Percentiles rank a stretch among this genome's conserved stretches.
These are phyloP conservation scores for Starmerella apis DNA, from an alignment of 805 yeast species.

Conservation along the genomic window DNA sequence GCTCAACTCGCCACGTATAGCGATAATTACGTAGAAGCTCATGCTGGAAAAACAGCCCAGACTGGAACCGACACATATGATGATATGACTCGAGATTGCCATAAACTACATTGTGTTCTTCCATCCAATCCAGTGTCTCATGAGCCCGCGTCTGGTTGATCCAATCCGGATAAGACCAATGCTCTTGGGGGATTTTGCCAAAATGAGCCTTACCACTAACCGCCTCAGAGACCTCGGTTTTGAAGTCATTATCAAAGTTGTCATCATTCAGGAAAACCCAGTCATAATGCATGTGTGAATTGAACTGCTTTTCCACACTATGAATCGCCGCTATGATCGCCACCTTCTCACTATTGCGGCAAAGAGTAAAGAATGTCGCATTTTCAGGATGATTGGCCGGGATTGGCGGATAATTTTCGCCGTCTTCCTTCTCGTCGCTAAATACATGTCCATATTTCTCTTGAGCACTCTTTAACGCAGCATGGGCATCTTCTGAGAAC, in stretches of 20 bases:
- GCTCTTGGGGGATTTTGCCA: constrained; percentile 50
- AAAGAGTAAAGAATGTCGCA: constrained; percentile 52
- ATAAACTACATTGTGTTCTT: constrained; percentile 40
- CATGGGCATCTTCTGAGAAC: constrained; percentile 11
- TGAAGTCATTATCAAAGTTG: constrained; percentile 50
- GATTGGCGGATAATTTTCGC: not conserved
- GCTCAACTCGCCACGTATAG: constrained; percentile 72
- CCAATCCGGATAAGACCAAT: constrained; percentile 62
- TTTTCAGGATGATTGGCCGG: constrained; percentile 23
- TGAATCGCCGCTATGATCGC: constrained; percentile 49
- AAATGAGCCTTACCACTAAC: constrained; percentile 55
- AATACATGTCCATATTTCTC: not conserved
- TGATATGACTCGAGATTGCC: constrained; percentile 54
- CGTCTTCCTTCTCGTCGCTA: not conserved
- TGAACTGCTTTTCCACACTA: constrained; percentile 57
- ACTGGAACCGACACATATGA: constrained; percentile 73
- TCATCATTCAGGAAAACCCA: constrained; percentile 72
- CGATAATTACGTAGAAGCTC: constrained; percentile 47
- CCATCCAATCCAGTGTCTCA: constrained; percentile 38
- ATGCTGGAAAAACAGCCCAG: constrained; percentile 62
- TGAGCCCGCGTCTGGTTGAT: constrained; percentile 47
- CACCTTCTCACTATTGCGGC: constrained; percentile 56
- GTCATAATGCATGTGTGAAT: constrained; percentile 52
- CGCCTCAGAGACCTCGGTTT: constrained; percentile 37
- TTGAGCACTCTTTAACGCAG: constrained; percentile 9